Percentiles rank a stretch among this genome's conserved stretches.
These are phyloP conservation scores for Trichoderma harzianum DNA, from an alignment of 2,329 filamentous ascomycete genomes.

Conservation along the genomic window DNA sequence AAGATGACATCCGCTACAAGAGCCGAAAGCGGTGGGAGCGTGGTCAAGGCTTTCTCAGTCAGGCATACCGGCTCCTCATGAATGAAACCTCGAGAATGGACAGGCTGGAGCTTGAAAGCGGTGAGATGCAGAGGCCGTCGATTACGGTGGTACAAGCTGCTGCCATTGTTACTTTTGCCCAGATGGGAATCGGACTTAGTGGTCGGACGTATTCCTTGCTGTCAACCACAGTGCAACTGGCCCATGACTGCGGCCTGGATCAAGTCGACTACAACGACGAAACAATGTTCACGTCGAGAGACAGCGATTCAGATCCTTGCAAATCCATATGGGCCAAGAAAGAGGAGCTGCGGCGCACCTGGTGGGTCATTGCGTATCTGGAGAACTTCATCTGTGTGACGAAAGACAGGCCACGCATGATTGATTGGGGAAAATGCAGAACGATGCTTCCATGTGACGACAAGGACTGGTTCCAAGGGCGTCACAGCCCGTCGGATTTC, in stretches of 20 bases:
- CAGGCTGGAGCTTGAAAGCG: not conserved
- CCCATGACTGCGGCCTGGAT: not conserved
- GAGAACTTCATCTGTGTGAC: not conserved
- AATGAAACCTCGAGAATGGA: not conserved
- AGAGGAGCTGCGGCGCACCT: not conserved
- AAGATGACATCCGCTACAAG: not conserved
- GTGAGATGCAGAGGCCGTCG: not conserved
- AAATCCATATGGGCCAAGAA: not conserved
- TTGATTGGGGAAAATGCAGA: not conserved
- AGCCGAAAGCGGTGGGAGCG: not conserved
- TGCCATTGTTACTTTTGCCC: not conserved
- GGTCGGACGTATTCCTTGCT: not conserved
- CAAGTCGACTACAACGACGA: not conserved
- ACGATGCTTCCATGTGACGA: not conserved
- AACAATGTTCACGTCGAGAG: not conserved
- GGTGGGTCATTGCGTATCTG: not conserved
- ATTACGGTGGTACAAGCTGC: not conserved
- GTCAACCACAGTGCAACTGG: not conserved
- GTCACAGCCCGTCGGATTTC: not conserved
- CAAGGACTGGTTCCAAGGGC: not conserved
- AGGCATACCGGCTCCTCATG: not conserved
- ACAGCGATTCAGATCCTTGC: not conserved
- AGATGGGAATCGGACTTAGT: not conserved
- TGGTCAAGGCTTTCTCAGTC: not conserved
- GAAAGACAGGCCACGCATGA: not conserved